phyloP scores from a whole-genome alignment of 371 early-diverging fungal species.

The Basidiobolus heterosporus region DNA sequence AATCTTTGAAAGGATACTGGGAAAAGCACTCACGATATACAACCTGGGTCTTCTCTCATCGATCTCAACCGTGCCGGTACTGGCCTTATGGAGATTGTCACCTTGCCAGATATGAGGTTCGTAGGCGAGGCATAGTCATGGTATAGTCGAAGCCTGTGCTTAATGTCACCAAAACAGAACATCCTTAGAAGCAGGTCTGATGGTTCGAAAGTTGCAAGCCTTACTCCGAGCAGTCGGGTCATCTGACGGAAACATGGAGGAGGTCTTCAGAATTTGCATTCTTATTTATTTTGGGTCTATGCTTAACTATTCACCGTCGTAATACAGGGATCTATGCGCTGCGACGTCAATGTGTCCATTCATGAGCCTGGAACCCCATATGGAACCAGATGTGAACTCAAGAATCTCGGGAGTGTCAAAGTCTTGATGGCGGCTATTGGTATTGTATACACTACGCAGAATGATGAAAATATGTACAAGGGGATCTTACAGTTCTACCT shows the following conservation, averaged over 20 bases:
- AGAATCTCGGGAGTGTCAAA: slow-evolving; percentile 72
- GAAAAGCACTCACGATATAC: slow-evolving; percentile 52
- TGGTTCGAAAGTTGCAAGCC: slow-evolving; percentile 58
- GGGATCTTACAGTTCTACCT: neutral
- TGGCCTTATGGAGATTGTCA: slow-evolving; percentile 80
- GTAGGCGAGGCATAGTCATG: neutral
- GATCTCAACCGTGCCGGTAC: slow-evolving; percentile 81
- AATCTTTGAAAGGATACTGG: slow-evolving; percentile 47
- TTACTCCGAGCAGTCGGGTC: slow-evolving; percentile 52
- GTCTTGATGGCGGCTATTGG: slow-evolving; percentile 52
- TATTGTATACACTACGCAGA: slow-evolving; percentile 8
- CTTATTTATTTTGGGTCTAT: no score
- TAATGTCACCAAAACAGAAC: slow-evolving; percentile 16
- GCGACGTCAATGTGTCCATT: slow-evolving; percentile 86
- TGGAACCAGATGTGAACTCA: slow-evolving; percentile 69
- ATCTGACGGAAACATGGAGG: slow-evolving; percentile 71
- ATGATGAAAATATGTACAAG: neutral
- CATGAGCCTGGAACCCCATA: slow-evolving; percentile 25
- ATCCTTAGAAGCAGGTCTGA: slow-evolving; percentile 52
- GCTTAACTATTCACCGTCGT: neutral
- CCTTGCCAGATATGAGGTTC: slow-evolving; percentile 58
- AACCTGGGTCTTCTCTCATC: slow-evolving; percentile 38
- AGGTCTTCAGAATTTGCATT: slow-evolving; percentile 18
- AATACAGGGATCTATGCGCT: slow-evolving; percentile 61
- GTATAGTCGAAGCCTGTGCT: neutral